Percentiles rank a stretch among this genome's conserved stretches.
Conservation (phyloP, 2,329 filamentous ascomycete genomes). For the Kalmusia sp. region DNA sequence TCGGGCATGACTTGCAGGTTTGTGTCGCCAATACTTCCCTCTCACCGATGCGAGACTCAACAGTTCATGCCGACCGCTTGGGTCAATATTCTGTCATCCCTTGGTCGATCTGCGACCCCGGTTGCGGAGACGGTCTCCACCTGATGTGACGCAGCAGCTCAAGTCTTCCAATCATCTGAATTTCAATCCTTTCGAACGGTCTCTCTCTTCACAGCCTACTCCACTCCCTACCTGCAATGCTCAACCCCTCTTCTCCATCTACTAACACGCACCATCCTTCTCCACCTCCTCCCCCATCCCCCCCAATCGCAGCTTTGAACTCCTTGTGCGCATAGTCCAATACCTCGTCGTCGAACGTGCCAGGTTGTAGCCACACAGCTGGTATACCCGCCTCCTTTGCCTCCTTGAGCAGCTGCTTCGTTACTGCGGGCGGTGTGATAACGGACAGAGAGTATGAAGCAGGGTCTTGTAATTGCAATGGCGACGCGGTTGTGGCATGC, state of each 20-base stretch:
- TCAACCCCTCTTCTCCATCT: conserved; percentile 48
- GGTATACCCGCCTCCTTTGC: conserved; percentile 74
- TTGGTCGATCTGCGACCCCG: not conserved
- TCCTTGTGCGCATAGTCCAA: conserved; percentile 71
- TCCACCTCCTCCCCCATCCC: conserved; percentile 38
- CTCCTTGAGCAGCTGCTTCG: conserved; percentile 75
- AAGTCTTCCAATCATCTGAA: not conserved
- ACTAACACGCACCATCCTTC: conserved; percentile 52
- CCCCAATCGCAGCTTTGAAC: conserved; percentile 73
- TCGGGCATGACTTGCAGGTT: not conserved
- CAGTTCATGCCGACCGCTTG: not conserved
- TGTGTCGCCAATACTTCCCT: not conserved
- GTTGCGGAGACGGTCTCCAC: too few species aligned
- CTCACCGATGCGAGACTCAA: not conserved
- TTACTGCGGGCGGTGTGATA: conserved; percentile 84
- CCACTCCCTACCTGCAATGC: conserved; percentile 43
- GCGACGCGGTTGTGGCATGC: conserved; percentile 70
- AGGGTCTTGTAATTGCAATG: conserved; percentile 66
- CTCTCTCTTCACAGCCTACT: conserved; percentile 30
- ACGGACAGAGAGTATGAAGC: conserved; percentile 78
- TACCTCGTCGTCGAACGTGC: conserved; percentile 80
- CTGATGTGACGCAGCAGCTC: not conserved
- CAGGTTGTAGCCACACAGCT: conserved; percentile 76
- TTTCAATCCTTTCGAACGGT: too few species aligned
- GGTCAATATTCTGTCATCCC: not conserved